These are phyloP conservation scores for Brassica carinata DNA, from an alignment of 345 rosid species.

Conservation along the genomic window DNA sequence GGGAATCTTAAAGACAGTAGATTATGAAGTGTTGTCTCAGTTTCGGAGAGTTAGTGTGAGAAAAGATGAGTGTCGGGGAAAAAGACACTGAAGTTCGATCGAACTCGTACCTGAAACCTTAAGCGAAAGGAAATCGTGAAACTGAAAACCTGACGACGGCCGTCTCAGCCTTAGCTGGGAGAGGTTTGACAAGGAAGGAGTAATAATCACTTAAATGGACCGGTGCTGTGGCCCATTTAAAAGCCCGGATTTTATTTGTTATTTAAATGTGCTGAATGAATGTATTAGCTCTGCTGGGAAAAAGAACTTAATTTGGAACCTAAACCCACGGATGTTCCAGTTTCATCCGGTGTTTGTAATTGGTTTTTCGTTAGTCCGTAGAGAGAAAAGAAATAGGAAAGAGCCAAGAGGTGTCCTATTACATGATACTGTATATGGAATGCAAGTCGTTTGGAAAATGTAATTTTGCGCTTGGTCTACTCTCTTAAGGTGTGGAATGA, in stretches of 20 bases:
- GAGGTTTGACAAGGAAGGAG: background rate
- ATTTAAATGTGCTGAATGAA: no score
- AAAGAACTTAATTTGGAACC: no score
- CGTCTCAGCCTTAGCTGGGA: background rate
- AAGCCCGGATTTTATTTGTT: background rate
- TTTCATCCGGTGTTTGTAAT: no score
- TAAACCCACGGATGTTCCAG: no score
- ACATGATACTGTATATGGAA: no score
- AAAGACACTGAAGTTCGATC: background rate
- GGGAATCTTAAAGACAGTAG: background rate
- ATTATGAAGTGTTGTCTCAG: background rate
- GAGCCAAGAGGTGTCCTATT: no score
- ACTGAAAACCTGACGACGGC: constrained; percentile 10
- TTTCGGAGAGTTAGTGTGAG: background rate
- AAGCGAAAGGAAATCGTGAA: background rate
- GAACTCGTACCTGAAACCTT: constrained; percentile 11
- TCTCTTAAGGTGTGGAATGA: no score
- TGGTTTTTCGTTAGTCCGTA: no score
- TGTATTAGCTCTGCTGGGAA: no score
- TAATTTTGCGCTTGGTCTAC: no score
- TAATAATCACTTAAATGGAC: background rate
- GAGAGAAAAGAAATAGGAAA: no score
- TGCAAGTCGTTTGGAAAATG: no score
- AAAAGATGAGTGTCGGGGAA: background rate
- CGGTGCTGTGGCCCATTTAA: background rate